A percentile compares a stretch with the other conserved stretches of the same genome.
phyloP scores from a whole-genome alignment of 495 filamentous ascomycete species.

The Zalerion maritima region DNA sequence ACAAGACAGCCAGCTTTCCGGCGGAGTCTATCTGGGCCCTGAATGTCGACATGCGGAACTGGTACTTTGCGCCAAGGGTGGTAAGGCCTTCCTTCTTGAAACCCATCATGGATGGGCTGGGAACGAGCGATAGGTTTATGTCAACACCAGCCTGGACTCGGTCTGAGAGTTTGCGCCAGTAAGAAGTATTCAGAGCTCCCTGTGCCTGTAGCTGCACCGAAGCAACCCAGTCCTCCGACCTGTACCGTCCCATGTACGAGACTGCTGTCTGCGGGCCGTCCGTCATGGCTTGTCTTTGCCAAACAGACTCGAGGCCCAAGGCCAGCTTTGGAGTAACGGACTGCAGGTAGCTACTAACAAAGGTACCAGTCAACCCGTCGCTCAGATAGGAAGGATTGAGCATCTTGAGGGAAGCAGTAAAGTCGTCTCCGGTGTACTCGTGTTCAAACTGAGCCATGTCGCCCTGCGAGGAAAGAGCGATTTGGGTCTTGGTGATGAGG shows the following conservation, averaged over 20 bases:
- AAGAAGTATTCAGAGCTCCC: constrained; percentile 77
- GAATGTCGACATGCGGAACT: constrained; percentile 90
- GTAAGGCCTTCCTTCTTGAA: constrained; percentile 72
- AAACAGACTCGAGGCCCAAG: constrained; percentile 82
- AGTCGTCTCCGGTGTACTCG: constrained; percentile 86
- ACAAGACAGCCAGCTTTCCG: constrained; percentile 78
- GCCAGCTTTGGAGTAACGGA: constrained; percentile 77
- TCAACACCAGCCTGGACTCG: constrained; percentile 93
- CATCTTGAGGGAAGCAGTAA: constrained; percentile 77
- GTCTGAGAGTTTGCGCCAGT: constrained; percentile 89
- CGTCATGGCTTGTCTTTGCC: constrained; percentile 68
- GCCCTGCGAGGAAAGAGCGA: constrained; percentile 58
- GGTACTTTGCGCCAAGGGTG: constrained; percentile 91
- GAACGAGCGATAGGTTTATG: constrained; percentile 73
- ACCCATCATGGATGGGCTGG: constrained; percentile 40
- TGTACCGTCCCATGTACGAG: constrained; percentile 83
- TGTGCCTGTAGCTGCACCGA: constrained; percentile 71
- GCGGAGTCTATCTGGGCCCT: constrained; percentile 89
- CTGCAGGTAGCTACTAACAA: constrained; percentile 89
- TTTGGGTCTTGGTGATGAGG: constrained; percentile 69
- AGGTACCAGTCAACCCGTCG: constrained; percentile 84
- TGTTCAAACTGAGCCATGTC: constrained; percentile 82
- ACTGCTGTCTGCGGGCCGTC: constrained; percentile 70
- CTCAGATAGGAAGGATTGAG: constrained; percentile 89
- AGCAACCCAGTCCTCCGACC: constrained; percentile 78